These are phyloP conservation scores for Vitis hybrid DNA, from an alignment of 177 flowering plant genomes.

Conservation along the genomic window DNA sequence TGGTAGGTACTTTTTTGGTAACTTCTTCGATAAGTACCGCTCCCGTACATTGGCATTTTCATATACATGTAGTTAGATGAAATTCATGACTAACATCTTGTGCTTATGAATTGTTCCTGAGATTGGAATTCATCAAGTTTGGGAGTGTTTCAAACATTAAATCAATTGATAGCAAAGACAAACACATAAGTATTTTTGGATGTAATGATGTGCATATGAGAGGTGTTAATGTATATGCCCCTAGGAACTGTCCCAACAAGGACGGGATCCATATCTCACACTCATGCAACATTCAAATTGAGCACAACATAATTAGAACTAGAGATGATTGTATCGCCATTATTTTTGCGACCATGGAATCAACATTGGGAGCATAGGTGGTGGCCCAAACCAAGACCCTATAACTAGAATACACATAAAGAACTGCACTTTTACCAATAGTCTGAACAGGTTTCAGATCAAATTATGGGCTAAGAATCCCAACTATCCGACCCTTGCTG, in stretches of 20 bases:
- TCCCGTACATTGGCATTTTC: too few species aligned
- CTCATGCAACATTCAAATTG: conserved; percentile 19
- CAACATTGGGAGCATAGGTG: conserved; percentile 46
- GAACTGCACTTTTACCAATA: conserved; percentile 29
- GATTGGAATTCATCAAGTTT: conserved; percentile 23
- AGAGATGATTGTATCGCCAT: conserved; percentile 49
- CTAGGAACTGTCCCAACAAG: conserved; percentile 40
- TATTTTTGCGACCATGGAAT: conserved; percentile 41
- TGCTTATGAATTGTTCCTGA: conserved; percentile 17
- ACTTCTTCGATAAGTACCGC: too few species aligned
- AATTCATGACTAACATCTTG: too few species aligned
- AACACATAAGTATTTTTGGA: conserved; percentile 27
- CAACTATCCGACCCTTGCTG: conserved; percentile 4
- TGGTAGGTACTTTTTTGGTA: too few species aligned
- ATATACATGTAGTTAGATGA: too few species aligned
- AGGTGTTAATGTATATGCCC: conserved; percentile 25
- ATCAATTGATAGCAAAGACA: conserved; percentile 32
- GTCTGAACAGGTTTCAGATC: conserved; percentile 38
- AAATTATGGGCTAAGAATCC: conserved; percentile 32
- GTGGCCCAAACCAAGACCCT: conserved; percentile 12
- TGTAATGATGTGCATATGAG: conserved; percentile 10
- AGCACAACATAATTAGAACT: conserved; percentile 17
- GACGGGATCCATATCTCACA: conserved; percentile 41
- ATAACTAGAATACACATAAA: conserved; percentile 18
- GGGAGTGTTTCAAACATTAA: conserved; percentile 10